Evolutionary conservation across 1,284 basidiomycete genomes (phyloP), one percentile per base, ranked within the genome.

Genomic region (Irpex sp.): DNA sequence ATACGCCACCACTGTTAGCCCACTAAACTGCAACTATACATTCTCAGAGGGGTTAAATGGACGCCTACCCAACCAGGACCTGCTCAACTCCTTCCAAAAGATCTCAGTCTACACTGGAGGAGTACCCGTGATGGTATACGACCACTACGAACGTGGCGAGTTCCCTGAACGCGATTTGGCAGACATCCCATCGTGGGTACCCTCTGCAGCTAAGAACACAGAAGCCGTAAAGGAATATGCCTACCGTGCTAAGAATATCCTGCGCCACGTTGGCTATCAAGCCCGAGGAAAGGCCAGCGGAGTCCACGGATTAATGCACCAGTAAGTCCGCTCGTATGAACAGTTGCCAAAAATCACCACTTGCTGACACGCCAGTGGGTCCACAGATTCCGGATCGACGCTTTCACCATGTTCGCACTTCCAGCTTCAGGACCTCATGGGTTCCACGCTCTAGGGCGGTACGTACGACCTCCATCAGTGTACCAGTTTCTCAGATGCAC

Each of bases 401-500:
- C 96, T 0, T 84, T 98, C 64, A 97, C 96, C 0, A 71, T 99
- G 19, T 98, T 92, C 73, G 95, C 89, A 4, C 78, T 93, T 4
- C 96, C 96, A 8, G 92, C 96, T 0, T 77, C 81, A 7, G 96
- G 97, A 2, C 97, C 97, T 3, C 95, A 98, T 75, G 97, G 97
- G 0, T 99, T 98, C 76, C 88, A 94, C 78, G 87, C 94, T 1
- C 81, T 99, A 19, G 97, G 97, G 69, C 84, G 87, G 93, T 93
- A 58, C 69, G 55, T 56, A 57, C 55, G 37, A 37, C 31, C 31
- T 34, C 31, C 31, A 34, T 34, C 5, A 34, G 31, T 34, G 31
- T 34, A 34, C 6, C 31, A 6, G 0, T 6, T 34, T 34, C 5
- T 34, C 31, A 34, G 31, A 34, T 34, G 31, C 31, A 34, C 31